Conservation (phyloP, 2,329 filamentous ascomycete genomes). For the Colletotrichum sp. region DNA sequence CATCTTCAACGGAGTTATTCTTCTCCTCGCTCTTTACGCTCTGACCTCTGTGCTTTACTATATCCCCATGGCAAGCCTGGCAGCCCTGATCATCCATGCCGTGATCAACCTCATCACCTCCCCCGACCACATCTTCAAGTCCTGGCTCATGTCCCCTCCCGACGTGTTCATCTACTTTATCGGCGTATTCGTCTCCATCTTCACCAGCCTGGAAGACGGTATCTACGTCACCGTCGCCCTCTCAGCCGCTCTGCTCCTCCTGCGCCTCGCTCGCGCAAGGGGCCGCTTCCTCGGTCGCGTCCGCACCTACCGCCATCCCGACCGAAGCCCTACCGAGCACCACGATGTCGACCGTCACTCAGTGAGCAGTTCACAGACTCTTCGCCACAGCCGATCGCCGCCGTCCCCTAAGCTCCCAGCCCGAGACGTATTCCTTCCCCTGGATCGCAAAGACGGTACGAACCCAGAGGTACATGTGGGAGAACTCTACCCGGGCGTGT, state of each 20-base stretch:
- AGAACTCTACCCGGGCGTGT: constrained; percentile 57
- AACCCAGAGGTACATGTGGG: constrained; percentile 51
- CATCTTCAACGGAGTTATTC: constrained; percentile 76
- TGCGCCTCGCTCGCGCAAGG: constrained; percentile 48
- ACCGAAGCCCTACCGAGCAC: constrained; percentile 16
- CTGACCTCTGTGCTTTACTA: constrained; percentile 81
- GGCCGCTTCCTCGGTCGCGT: constrained; percentile 51
- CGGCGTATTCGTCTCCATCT: constrained; percentile 65
- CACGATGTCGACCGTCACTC: not conserved
- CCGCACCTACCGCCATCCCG: constrained; percentile 2
- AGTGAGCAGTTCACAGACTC: constrained; percentile 8
- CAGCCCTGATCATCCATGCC: constrained; percentile 85
- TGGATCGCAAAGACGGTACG: constrained; percentile 54
- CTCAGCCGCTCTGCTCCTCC: constrained; percentile 46
- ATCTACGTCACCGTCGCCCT: constrained; percentile 53
- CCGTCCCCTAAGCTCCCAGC: not conserved
- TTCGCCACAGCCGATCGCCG: not conserved
- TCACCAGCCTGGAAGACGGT: constrained; percentile 52
- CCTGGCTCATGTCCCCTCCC: constrained; percentile 76
- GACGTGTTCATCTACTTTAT: constrained; percentile 78
- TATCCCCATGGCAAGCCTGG: constrained; percentile 73
- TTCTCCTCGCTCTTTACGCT: constrained; percentile 79
- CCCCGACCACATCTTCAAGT: constrained; percentile 75
- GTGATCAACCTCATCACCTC: constrained; percentile 78
- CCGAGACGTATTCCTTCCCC: constrained; percentile 47